Base-by-base conservation (phyloP, 1,139 yeast genomes). In the Nakaseomyces glabratus region DNA sequence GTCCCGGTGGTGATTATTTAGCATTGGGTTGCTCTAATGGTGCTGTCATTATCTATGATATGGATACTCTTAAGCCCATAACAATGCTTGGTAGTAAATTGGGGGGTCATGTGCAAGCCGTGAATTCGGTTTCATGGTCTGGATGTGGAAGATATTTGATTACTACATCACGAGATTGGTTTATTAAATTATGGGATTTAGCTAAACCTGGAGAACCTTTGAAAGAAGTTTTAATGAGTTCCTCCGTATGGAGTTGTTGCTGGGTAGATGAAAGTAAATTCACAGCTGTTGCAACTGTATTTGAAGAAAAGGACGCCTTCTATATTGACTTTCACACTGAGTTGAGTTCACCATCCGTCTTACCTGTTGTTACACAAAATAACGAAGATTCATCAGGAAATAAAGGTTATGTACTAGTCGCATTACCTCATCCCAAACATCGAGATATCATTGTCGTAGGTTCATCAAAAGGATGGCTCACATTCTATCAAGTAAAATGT, bases 11-110 rank as follows among this genome's bases (percentile, higher is more conserved):
- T 3, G 95, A 85, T 54, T 88, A 88, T 52, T 61, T 88, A 2
- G 97, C 97, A 1, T 73, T 84, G 2, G 98, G 98, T 0, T 65
- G 82, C 28, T 65, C 74, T 14, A 82, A 81, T 55, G 98, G 98
- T 1, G 65, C 80, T 1, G 74, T 88, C 4, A 69, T 81, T 12
- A 73, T 88, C 17, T 80, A 81, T 50, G 97, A 88, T 55, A 69
- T 76, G 46, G 82, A 76, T 55, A 74, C 88, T 1, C 40, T 44
- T 22, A 48, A 56, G 53, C 69, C 55, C 40, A 61, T 50, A 12
- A 35, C 45, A 11, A 48, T 51, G 21, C 38, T 73, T 60, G 53
- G 69, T 24, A 48, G 49, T 19, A 63, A 73, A 36, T 70, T 73
- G 15, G 62, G 69, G 13, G 78, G 76, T 7, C 97, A 88, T 52